phyloP scores from a whole-genome alignment of 2,329 filamentous ascomycete species.

The Coniochaeta sp. region DNA sequence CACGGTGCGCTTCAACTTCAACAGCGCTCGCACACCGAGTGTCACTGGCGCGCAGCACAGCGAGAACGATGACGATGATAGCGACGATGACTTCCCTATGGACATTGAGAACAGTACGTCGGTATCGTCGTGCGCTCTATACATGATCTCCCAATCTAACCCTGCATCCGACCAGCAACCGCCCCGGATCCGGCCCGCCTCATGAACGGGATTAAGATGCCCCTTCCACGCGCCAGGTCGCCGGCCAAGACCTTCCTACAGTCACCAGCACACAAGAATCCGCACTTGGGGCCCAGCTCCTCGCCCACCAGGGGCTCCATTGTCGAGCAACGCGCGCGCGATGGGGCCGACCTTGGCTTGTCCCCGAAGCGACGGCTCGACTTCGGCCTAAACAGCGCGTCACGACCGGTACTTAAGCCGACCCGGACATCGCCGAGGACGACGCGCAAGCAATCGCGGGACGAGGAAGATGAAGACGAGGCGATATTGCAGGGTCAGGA shows the following conservation, averaged over 20 bases:
- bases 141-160: slow-evolving; percentile 13
- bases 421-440: slow-evolving; percentile 12
- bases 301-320: slow-evolving; percentile 38
- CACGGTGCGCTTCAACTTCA: slow-evolving; percentile 16
- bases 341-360: slow-evolving; percentile 22
- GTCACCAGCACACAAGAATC: slow-evolving; percentile 56
- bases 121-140: not conserved
- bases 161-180: slow-evolving; percentile 23
- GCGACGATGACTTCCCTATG: slow-evolving; percentile 40
- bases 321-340: slow-evolving; percentile 17
- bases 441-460: slow-evolving; percentile 11
- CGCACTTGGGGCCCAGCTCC: slow-evolving; percentile 46
- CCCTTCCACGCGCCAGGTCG: slow-evolving; percentile 40
- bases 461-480: slow-evolving; percentile 21
- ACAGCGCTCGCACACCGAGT: slow-evolving; percentile 23
- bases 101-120: slow-evolving; percentile 33
- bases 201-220: slow-evolving; percentile 40
- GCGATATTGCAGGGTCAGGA: slow-evolving; percentile 13
- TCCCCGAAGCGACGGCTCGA: slow-evolving; percentile 49
- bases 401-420: slow-evolving; percentile 15
- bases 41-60: slow-evolving; percentile 20
- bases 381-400: slow-evolving; percentile 30
- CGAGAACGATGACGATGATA: slow-evolving; percentile 22
- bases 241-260: slow-evolving; percentile 56
- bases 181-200: slow-evolving; percentile 46